Evolutionary conservation across 1,139 yeast species (phyloP), one percentile per base, ranked within the genome.

Genomic region (Pichia sp.): DNA sequence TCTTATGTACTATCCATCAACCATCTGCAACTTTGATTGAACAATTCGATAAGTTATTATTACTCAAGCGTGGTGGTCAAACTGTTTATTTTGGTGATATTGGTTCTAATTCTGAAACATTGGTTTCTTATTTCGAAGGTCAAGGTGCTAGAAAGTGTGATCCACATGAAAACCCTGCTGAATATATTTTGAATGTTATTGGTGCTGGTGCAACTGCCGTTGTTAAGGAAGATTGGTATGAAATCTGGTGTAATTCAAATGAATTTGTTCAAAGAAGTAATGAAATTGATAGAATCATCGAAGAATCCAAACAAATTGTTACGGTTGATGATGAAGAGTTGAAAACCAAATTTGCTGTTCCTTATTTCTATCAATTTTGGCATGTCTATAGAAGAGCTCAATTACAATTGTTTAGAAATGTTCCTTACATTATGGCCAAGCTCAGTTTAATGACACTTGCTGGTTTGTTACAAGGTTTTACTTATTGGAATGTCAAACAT

Each of bases 71-170:
- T 44, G 78, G 78, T 52, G 84, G 84, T 46, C 70, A 75, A 62
- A 77, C 83, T 5, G 83, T 78, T 39, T 79, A 79, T 52, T 77
- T 76, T 58, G 83, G 83, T 48, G 80, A 77, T 54, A 73, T 79
- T 55, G 84, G 84, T 49, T 57, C 70, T 41, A 67, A 75, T 52
- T 77, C 81, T 38, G 45, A 59, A 12, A 69, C 72, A 3, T 60
- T 79, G 42, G 62, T 77, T 38, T 54, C 67, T 32, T 79, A 79
- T 53, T 79, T 79, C 58, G 83, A 78, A 58, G 60, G 61, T 37
- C 67, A 77, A 52, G 83, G 84, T 48, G 76, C 77, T 22, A 66
- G 81, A 49, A 62, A 67, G 45, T 79, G 85, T 67, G 68, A 71
- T 6, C 48, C 42, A 53, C 61, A 52, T 63, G 83, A 63, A 66